Evolutionary conservation across 139 green algal genomes (phyloP), one percentile per base, ranked within the genome.

Genomic region (Diplosphaera chodatii): DNA sequence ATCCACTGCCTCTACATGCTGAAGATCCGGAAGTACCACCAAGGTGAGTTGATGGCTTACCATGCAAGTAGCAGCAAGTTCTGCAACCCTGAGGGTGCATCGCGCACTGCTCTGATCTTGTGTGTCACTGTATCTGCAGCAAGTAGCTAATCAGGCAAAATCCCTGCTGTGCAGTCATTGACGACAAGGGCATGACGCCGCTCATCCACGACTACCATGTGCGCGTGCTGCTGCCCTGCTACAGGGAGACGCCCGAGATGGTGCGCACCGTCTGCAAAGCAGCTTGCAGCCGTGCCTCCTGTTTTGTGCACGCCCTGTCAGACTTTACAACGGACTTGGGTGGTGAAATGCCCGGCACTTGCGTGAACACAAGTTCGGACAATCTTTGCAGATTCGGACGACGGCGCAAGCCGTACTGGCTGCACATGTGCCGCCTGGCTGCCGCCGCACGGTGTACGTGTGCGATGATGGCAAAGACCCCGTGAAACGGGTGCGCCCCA

Each of bases 151-250:
- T n/a, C n/a, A n/a, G n/a, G n/a, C n/a, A n/a, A n/a, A n/a, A n/a
- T n/a, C n/a, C 33, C 18, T 68, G 32, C 31, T 30, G 55, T 63
- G 63, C 69, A 73, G 79, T 72, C 27, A 55, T 83, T 29, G 82
- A 79, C 33, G 62, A 63, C 18, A 25, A 59, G 48, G 48, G 48
- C 48, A 59, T 4, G 13, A 23, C 13, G 16, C 48, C 48, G 48
- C 48, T 59, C 13, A 59, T 59, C 48, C 15, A 40, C 34, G 4
- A 62, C 30, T 48, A 48, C 41, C 13, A 48, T 48, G 16, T 59
- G n/a, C 67, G 63, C 21, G 67, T 72, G 27, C 40, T 72, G 40
- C 22, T 72, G 10, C 67, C 67, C 3, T 72, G 67, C 40, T 72
- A 72, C 67, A 66, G 23, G 28, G 67, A 72, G 40, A 28, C 67